Evolutionary conservation across 1,139 yeast species (phyloP).

Genomic region (Starmera stellimalicola): DNA sequence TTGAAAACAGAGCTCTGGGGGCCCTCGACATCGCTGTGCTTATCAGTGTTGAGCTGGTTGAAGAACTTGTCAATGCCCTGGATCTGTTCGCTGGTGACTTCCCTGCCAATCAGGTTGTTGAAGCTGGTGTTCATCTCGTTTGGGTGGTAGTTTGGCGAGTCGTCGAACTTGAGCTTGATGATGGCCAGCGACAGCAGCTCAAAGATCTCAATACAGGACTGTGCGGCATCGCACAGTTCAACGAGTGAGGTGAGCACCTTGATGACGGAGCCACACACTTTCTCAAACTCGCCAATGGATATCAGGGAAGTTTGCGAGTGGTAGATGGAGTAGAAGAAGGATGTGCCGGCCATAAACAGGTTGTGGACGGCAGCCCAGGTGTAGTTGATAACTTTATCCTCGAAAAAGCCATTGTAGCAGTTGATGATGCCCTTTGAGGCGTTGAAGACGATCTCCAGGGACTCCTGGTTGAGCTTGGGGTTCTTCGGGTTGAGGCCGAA

Average conservation of each 20-base stretch:
- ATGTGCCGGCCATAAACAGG: slow-evolving; percentile 81
- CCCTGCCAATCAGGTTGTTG: neutral
- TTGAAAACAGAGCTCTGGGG: too few relatives aligned
- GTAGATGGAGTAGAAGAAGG: slow-evolving; percentile 68
- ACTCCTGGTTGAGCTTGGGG: slow-evolving; percentile 41
- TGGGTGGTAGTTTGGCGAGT: slow-evolving; percentile 1
- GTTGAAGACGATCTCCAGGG: slow-evolving; percentile 47
- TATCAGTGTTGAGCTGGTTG: slow-evolving; percentile 12
- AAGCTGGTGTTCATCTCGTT: neutral
- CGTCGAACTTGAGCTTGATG: slow-evolving; percentile 48
- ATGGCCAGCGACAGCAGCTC: slow-evolving; percentile 67
- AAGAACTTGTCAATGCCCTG: slow-evolving; percentile 18
- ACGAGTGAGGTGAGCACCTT: slow-evolving; percentile 51
- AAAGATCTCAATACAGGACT: slow-evolving; percentile 60
- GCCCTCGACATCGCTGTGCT: neutral
- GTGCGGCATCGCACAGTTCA: slow-evolving; percentile 74
- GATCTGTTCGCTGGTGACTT: slow-evolving; percentile 5
- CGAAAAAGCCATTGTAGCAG: slow-evolving; percentile 49
- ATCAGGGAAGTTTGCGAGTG: slow-evolving; percentile 47
- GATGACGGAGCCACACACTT: slow-evolving; percentile 47
- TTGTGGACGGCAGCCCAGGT: slow-evolving; percentile 94
- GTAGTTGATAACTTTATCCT: slow-evolving; percentile 56
- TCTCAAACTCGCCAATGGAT: slow-evolving; percentile 42
- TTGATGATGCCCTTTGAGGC: slow-evolving; percentile 60
- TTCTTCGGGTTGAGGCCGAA: slow-evolving; percentile 74